Evolutionary conservation across 75 land plant species (phyloP).

Genomic region (Azolla pinnata): DNA sequence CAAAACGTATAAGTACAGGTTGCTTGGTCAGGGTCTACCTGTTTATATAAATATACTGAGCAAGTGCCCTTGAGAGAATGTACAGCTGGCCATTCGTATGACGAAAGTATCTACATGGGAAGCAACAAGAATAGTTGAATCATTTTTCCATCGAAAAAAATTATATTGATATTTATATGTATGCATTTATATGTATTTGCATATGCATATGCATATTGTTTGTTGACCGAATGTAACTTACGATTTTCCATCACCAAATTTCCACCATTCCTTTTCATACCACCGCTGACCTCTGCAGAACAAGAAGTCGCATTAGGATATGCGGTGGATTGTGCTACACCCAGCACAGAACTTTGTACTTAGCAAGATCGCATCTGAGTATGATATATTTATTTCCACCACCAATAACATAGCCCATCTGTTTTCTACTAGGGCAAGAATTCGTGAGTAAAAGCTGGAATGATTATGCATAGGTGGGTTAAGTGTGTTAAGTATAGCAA

Average conservation of each 20-base stretch:
- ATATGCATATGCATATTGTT: too few species aligned
- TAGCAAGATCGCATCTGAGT: too few species aligned
- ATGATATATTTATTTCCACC: too few species aligned
- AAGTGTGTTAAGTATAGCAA: too few species aligned
- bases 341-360: too few species aligned
- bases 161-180: not conserved
- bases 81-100: constrained; percentile 85
- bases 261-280: constrained; percentile 99
- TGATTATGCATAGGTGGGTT: too few species aligned
- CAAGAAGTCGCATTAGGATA: too few species aligned
- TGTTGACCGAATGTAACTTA: constrained; percentile 22
- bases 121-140: not conserved
- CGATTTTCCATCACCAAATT: constrained; percentile 95
- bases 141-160: not conserved
- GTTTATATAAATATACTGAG: constrained; percentile 80
- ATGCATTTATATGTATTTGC: too few species aligned
- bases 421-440: too few species aligned
- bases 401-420: too few species aligned
- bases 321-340: too few species aligned
- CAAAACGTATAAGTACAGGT: not conserved
- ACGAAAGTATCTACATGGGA: constrained; percentile 54
- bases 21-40: constrained; percentile 34
- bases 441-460: too few species aligned
- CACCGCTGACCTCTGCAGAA: constrained; percentile 66
- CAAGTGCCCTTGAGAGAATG: constrained; percentile 64